These are phyloP conservation scores for Tylopilus subfusipes DNA, from an alignment of 768 basidiomycete species.

Conservation along the genomic window DNA sequence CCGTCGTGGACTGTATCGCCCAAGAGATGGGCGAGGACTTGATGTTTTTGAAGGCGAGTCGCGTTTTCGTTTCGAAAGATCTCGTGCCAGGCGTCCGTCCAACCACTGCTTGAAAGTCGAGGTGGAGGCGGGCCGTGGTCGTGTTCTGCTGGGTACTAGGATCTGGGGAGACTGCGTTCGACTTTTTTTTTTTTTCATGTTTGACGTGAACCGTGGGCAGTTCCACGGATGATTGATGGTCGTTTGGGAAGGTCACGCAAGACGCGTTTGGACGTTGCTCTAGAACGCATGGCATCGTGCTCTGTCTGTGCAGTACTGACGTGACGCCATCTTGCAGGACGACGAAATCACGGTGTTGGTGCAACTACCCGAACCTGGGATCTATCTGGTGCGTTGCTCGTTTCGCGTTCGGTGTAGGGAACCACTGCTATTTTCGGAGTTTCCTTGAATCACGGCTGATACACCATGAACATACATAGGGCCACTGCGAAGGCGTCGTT, in stretches of 20 bases:
- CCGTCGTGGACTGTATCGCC: conserved; percentile 70
- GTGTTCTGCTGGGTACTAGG: background rate
- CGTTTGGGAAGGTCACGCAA: background rate
- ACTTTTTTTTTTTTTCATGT: background rate
- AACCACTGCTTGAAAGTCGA: no score
- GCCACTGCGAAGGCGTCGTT: conserved; percentile 85
- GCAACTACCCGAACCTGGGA: conserved; percentile 55
- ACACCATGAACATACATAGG: conserved; percentile 39
- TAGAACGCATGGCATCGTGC: background rate
- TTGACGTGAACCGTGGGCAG: background rate
- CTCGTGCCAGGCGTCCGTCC: no score
- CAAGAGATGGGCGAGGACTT: conserved; percentile 65
- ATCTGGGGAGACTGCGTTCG: background rate
- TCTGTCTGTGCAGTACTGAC: conserved; percentile 8
- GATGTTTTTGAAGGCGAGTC: conserved; percentile 78
- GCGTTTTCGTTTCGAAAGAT: background rate
- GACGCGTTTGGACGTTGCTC: background rate
- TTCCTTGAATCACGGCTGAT: background rate
- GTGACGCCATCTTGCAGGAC: conserved; percentile 43
- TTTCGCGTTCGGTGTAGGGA: background rate
- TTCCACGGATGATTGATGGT: no score
- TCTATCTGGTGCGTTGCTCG: conserved; percentile 59
- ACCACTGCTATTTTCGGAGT: background rate
- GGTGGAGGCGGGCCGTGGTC: background rate
- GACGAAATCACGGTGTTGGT: conserved; percentile 78